These are phyloP conservation scores for Tetradesmus obliquus DNA, from an alignment of 139 green algal genomes.

Conservation along the genomic window DNA sequence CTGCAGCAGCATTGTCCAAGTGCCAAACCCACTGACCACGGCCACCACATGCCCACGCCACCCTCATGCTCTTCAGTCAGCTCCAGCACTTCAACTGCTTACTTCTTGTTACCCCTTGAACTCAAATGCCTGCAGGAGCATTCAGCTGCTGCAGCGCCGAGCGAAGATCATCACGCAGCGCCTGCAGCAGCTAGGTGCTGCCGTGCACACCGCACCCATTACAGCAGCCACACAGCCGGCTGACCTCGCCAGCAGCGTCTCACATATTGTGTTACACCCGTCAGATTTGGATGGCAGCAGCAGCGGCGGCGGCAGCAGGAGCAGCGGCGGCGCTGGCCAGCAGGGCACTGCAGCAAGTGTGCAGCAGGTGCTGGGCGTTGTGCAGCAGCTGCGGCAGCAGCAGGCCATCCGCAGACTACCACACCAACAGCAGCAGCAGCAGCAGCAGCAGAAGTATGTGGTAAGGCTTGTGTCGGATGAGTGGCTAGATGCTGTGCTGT, in stretches of 20 bases:
- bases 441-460: not conserved
- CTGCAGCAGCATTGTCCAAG: too few species aligned
- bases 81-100: not conserved
- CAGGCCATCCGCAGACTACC: not conserved
- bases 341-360: not conserved
- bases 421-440: not conserved
- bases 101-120: not conserved
- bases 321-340: not conserved
- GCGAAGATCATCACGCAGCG: not conserved
- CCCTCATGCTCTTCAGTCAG: not conserved
- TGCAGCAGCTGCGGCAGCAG: not conserved
- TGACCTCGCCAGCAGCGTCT: not conserved
- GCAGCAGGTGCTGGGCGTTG: not conserved
- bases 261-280: conserved; percentile 17
- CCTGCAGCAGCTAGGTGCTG: not conserved
- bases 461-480: conserved; percentile 13
- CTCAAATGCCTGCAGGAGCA: conserved; percentile 14
- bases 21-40: too few species aligned
- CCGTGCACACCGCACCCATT: not conserved
- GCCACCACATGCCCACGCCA: too few species aligned
- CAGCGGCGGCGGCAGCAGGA: not conserved
- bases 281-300: not conserved
- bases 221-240: not conserved
- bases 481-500: conserved; percentile 27
- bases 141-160: conserved; percentile 9